A percentile compares a stretch with the other conserved stretches of the same genome.
These are phyloP conservation scores for Populus davidiana DNA, from an alignment of 345 rosid species.

Conservation along the genomic window DNA sequence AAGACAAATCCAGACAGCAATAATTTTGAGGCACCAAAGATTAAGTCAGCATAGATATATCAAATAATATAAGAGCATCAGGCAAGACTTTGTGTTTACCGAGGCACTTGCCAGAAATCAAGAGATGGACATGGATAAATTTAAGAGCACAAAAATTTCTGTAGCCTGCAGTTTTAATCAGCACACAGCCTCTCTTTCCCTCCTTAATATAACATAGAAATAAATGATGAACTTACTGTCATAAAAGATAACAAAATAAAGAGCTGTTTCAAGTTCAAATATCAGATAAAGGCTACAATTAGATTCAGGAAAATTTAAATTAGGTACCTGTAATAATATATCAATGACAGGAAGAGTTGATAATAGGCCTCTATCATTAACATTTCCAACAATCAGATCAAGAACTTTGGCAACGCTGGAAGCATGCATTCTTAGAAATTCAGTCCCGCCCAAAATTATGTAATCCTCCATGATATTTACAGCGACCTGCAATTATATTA, in stretches of 20 bases:
- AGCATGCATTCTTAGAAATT: slow-evolving; percentile 74
- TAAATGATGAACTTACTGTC: not conserved
- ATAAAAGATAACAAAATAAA: not conserved
- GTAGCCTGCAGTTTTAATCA: no score
- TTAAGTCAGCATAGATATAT: no score
- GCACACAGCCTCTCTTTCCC: no score
- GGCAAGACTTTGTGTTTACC: no score
- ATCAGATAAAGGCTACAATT: not conserved
- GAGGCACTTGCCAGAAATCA: no score
- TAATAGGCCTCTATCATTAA: slow-evolving; percentile 77
- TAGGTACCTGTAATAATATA: slow-evolving; percentile 76
- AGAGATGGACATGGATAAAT: no score
- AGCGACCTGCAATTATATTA: slow-evolving; percentile 61
- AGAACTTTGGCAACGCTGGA: slow-evolving; percentile 82
- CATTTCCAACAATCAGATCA: slow-evolving; percentile 90
- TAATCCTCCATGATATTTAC: slow-evolving; percentile 74
- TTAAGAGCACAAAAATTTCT: no score
- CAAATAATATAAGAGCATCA: no score
- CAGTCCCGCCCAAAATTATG: slow-evolving; percentile 75
- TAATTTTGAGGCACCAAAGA: no score
- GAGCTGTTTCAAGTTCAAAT: not conserved
- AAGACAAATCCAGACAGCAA: no score
- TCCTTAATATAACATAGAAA: no score
- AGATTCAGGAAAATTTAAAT: not conserved
- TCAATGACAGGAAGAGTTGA: slow-evolving; percentile 84